Base-by-base conservation (phyloP, 257 asterid species). In the Coffea canephora region DNA sequence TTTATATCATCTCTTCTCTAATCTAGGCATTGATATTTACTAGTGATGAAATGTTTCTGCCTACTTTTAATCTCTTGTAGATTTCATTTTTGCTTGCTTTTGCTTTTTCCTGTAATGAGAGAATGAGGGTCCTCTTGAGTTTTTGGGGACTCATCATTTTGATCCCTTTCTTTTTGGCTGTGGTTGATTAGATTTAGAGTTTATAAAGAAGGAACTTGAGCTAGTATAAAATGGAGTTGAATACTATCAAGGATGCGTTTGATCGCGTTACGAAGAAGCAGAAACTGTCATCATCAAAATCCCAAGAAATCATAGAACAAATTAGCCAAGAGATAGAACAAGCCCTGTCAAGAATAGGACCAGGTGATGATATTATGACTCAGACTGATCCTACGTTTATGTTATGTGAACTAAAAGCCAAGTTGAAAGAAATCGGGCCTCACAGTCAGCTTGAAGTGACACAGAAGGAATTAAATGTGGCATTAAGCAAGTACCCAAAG, bases 181-280 rank as follows among this genome's bases (percentile, higher is more conserved):
- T 27, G 11, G 71, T 76, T 76, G 75, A 65, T 45, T 50, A 73
- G 27, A n/a, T 81, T 5, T 76, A 70, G 69, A 71, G 65, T 50
- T 21, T 71, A 77, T 41, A 74, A 34, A 80, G 67, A 81, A 76
- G 77, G 81, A 81, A 59, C 78, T 78, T 79, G 65, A 82, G 79
- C 81, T 74, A 59, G 71, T 45, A 74, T 66, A 79, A 80, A 83
- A 93, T 94, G 99, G 98, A 96, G 84, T 77, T 96, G 91, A 91
- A 80, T 85, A 80, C 91, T 77, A 90, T 92, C 84, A 91, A 89
- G 88, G 97, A 91, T 82, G 96, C 96, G 59, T 93, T 94, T 78
- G 94, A 91, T 86, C 96, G 93, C 9, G 99, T 91, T 31, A 81
- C 97, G 8, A 94, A 94, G 94, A 94, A 92, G 89, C 98, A 92